Percentiles rank a stretch among this genome's conserved stretches.
These are phyloP conservation scores for Penicillium riverlandense DNA, from an alignment of 495 filamentous ascomycete genomes.

Conservation along the genomic window DNA sequence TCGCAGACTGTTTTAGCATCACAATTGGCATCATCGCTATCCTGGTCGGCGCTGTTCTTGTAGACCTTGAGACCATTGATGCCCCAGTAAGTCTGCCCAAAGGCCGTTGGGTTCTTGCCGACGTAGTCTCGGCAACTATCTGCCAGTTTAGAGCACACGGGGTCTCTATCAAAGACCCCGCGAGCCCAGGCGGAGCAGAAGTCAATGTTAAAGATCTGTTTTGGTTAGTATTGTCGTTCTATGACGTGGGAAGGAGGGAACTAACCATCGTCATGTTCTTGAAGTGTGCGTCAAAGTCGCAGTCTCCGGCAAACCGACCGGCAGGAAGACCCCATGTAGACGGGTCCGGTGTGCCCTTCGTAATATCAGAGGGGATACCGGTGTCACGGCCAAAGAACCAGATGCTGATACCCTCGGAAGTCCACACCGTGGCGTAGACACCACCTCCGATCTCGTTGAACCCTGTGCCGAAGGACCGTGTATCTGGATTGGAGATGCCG, in stretches of 20 bases:
- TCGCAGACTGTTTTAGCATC: no score
- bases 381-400: slow-evolving; percentile 48
- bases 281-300: slow-evolving; percentile 56
- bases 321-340: slow-evolving; percentile 51
- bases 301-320: slow-evolving; percentile 51
- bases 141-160: slow-evolving; percentile 24
- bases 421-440: slow-evolving; percentile 59
- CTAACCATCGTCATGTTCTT: slow-evolving; percentile 52
- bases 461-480: slow-evolving; percentile 40
- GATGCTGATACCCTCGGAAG: slow-evolving; percentile 47
- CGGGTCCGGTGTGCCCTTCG: slow-evolving; percentile 44
- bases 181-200: slow-evolving; percentile 64
- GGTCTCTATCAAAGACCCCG: slow-evolving; percentile 24
- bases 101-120: slow-evolving; percentile 53
- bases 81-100: slow-evolving; percentile 56
- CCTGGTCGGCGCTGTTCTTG: slow-evolving; percentile 13
- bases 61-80: slow-evolving; percentile 63
- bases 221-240: neutral
- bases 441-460: slow-evolving; percentile 58
- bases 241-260: neutral
- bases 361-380: slow-evolving; percentile 46
- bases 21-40: no score
- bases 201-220: slow-evolving; percentile 53
- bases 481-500: slow-evolving; percentile 29
- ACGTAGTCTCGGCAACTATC: slow-evolving; percentile 55